Base-by-base conservation (phyloP, 192 early-diverging fungal species). In the Coemansia pectinata region DNA sequence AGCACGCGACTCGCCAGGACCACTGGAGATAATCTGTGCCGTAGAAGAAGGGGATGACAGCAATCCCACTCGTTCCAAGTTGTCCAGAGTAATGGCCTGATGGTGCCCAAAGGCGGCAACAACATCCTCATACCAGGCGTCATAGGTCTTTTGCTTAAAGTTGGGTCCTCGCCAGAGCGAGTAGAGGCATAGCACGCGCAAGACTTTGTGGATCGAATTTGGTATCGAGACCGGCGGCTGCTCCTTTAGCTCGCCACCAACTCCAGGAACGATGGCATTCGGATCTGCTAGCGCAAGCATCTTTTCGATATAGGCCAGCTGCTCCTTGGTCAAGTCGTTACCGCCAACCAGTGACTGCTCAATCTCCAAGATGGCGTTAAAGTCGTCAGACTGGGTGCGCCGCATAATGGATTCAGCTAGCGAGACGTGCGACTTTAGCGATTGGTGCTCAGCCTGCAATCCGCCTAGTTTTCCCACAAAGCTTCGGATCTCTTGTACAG, bases 91-190 rank as follows among this genome's bases (percentile, higher is more conserved):
- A 15, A 93, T 77, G 42, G 95, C 78, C 67, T 99, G 96, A 66
- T 92, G 87, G 73, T 90, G 90, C 14, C 97, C 96, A 86, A 97
- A 99, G 0, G 96, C 91, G 78, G 96, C 92, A 31, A 91, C 75
- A 44, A 99, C 85, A 65, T 96, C 95, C 27, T 90, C 86, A 73
- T 91, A 88, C 76, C 95, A 91, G 31, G 86, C 80, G 41, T 99
- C 97, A 62, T 87, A 93, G 5, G 81, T 58, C 73, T 96, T 98
- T 29, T 89, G 78, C 65, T 96, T 99, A 17, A 97, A 72, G 17
- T 90, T 50, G 14, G 73, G 91, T 21, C 92, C 91, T 55, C 92
- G 87, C 40, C 91, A 90, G 9, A 95, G 72, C 8, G 93, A 94
- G 70, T 94, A 91, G 10, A 99, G 87, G 70, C 91, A 91, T 12